Percentiles rank a stretch among this genome's conserved stretches.
These are phyloP conservation scores for Syzygium oleosum DNA, from an alignment of 345 rosid species.

Conservation along the genomic window DNA sequence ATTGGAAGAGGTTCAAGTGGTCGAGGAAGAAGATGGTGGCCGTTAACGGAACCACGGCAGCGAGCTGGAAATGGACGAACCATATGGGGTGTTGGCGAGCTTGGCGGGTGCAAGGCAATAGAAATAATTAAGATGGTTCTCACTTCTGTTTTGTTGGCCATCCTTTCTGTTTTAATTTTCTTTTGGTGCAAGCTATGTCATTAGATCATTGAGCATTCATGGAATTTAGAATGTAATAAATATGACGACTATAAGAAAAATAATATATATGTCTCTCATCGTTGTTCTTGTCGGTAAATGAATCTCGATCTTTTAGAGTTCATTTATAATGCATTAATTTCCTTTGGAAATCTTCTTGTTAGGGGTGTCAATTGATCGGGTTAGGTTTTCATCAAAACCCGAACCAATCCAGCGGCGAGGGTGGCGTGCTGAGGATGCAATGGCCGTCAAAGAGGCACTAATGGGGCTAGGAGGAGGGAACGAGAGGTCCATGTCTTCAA, in stretches of 20 bases:
- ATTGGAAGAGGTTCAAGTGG: conserved; percentile 24
- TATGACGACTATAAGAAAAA: neutral
- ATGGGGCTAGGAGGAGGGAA: no score
- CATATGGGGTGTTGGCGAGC: neutral
- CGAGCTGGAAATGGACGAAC: neutral
- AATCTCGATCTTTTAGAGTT: neutral
- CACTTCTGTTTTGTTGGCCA: neutral
- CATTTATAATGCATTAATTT: neutral
- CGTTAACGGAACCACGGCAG: neutral
- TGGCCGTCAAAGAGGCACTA: no score
- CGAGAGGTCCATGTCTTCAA: no score
- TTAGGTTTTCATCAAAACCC: neutral
- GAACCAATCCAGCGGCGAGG: neutral
- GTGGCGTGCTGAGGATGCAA: no score
- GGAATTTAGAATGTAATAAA: neutral
- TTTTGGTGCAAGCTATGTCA: neutral
- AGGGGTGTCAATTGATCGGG: neutral
- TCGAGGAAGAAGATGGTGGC: neutral
- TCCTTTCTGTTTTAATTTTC: neutral
- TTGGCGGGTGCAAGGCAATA: neutral
- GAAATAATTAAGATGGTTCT: neutral
- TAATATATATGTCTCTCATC: neutral
- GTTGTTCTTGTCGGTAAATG: neutral
- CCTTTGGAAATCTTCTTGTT: neutral
- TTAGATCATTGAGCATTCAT: neutral